Conservation (phyloP, 202 grass and related monocot species). For the Brachypodium distachyon region DNA sequence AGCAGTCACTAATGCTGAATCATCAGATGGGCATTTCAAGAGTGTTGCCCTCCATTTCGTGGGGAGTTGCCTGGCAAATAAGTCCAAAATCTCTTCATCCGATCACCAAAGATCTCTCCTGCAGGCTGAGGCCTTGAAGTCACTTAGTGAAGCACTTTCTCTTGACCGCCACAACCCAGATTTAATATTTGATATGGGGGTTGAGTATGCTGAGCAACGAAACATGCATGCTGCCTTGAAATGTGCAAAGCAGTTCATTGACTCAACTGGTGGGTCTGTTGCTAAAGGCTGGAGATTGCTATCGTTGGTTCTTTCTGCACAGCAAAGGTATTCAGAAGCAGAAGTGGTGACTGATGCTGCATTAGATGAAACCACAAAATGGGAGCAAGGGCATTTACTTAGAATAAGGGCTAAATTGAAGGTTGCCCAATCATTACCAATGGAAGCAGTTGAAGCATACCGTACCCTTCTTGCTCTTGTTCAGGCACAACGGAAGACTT, state of each 20-base stretch:
- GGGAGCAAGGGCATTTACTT: slow-evolving; percentile 82
- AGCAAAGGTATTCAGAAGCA: slow-evolving; percentile 73
- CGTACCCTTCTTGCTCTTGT: slow-evolving; percentile 79
- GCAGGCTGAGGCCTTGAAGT: slow-evolving; percentile 75
- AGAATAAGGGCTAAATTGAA: slow-evolving; percentile 87
- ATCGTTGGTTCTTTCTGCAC: slow-evolving; percentile 80
- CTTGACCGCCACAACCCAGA: slow-evolving; percentile 58
- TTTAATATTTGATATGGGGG: slow-evolving; percentile 64
- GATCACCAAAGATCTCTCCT: slow-evolving; percentile 77
- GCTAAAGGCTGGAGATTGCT: slow-evolving; percentile 91
- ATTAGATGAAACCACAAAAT: slow-evolving; percentile 81
- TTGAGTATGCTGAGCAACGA: slow-evolving; percentile 82
- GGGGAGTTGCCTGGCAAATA: slow-evolving; percentile 68
- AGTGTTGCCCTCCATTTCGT: slow-evolving; percentile 63
- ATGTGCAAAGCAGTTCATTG: slow-evolving; percentile 85
- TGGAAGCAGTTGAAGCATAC: slow-evolving; percentile 82
- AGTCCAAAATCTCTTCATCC: slow-evolving; percentile 64
- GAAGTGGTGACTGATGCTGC: slow-evolving; percentile 87
- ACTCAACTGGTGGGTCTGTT: slow-evolving; percentile 73
- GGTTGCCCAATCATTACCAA: slow-evolving; percentile 53
- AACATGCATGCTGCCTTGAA: slow-evolving; percentile 78
- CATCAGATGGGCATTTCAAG: slow-evolving; percentile 61
- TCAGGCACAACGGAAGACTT: slow-evolving; percentile 85
- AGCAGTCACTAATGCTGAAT: slow-evolving; percentile 40
- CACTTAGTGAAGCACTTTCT: slow-evolving; percentile 48